These are phyloP conservation scores for Acanthamoeba healyi DNA, from an alignment of 208 protist genomes.

Conservation along the genomic window DNA sequence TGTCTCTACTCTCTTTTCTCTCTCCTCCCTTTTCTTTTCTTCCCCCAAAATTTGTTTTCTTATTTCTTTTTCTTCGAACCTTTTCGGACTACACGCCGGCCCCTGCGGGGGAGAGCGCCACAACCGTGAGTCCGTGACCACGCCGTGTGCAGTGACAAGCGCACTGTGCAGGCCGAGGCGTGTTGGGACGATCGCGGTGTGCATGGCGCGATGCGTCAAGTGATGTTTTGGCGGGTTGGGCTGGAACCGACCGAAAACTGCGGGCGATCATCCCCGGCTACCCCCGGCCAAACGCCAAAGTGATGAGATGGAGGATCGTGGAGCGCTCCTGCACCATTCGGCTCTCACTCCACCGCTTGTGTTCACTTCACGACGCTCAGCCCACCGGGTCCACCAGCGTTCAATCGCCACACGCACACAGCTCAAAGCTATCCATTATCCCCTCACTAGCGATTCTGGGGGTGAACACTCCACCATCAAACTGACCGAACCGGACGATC, in stretches of 20 bases:
- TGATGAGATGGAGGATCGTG: neutral
- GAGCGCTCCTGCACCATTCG: neutral
- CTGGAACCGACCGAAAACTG: neutral
- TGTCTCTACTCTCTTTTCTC: neutral
- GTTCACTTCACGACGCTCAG: too few species aligned
- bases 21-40: neutral
- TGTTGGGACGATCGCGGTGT: too few species aligned
- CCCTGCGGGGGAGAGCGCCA: too few species aligned
- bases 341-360: neutral
- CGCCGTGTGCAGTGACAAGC: too few species aligned
- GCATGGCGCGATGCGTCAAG: conserved; percentile 1
- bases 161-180: too few species aligned
- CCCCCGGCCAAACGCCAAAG: neutral
- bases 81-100: neutral
- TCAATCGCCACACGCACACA: too few species aligned
- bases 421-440: too few species aligned
- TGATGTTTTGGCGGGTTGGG: neutral
- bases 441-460: too few species aligned
- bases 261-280: neutral
- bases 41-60: neutral
- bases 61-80: neutral
- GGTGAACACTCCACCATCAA: neutral
- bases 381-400: too few species aligned
- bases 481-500: neutral
- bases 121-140: too few species aligned